phyloP scores from a whole-genome alignment of 306 rosid species.

The Purshia tridentata region DNA sequence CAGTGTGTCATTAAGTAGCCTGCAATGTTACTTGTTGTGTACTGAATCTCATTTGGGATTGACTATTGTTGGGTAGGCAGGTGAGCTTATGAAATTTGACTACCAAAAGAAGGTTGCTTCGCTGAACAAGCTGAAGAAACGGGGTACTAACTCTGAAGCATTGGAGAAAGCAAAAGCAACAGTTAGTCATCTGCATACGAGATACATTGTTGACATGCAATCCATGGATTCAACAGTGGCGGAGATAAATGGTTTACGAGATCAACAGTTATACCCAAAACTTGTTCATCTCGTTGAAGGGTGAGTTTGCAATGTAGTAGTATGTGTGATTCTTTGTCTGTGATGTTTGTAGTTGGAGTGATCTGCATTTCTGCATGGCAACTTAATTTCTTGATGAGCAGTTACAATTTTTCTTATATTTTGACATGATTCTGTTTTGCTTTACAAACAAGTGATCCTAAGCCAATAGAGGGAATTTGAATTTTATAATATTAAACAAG shows the following conservation, averaged over 20 bases:
- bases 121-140: constrained; percentile 72
- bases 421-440: not conserved
- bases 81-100: constrained; percentile 85
- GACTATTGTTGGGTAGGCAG: constrained; percentile 62
- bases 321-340: not conserved
- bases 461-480: no score
- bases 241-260: constrained; percentile 88
- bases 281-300: constrained; percentile 84
- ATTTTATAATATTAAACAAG: not conserved
- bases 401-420: not conserved
- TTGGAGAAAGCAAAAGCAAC: constrained; percentile 87
- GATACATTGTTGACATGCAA: constrained; percentile 98
- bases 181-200: constrained; percentile 90
- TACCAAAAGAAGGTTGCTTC: constrained; percentile 80
- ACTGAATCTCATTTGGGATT: constrained; percentile 21
- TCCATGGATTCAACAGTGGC: constrained; percentile 96
- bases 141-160: constrained; percentile 63
- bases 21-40: not conserved
- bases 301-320: constrained; percentile 52
- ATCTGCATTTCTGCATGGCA: not conserved
- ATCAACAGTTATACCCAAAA: constrained; percentile 74
- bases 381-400: not conserved
- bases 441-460: not conserved
- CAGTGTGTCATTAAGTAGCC: no score
- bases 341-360: constrained; percentile 5